A percentile compares a stretch with the other conserved stretches of the same genome.
Evolutionary conservation across 148 eudicot genomes (phyloP).

Genomic region (Camellia japonica): DNA sequence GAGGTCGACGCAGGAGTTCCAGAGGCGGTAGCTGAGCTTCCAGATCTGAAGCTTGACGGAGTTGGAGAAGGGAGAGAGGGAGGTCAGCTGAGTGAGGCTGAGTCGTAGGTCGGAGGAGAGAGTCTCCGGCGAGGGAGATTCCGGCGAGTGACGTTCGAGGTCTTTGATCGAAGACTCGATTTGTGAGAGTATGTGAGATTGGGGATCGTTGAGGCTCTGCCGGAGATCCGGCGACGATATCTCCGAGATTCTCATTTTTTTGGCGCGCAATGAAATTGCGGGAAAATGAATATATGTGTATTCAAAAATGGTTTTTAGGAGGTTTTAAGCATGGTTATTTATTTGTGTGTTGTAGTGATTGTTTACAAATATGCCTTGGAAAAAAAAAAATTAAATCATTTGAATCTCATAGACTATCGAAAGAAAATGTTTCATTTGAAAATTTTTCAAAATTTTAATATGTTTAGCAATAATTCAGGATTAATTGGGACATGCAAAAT

Average conservation of each 20-base stretch:
- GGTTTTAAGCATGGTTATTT: not conserved
- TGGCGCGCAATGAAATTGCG: constrained; percentile 11
- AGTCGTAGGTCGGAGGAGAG: constrained; percentile 46
- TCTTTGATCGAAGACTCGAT: constrained; percentile 51
- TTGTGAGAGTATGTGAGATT: constrained; percentile 33
- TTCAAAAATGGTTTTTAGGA: not conserved
- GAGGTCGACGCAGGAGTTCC: constrained; percentile 85
- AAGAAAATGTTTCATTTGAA: no score
- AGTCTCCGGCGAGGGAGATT: constrained; percentile 34
- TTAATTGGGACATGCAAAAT: no score
- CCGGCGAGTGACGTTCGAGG: constrained; percentile 49
- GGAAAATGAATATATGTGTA: not conserved
- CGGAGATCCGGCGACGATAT: constrained; percentile 65
- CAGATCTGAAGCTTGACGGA: constrained; percentile 71
- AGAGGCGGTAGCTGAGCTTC: constrained; percentile 86
- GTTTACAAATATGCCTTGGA: no score
- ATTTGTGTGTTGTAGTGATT: no score
- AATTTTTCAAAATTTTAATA: no score
- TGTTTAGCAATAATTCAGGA: no score
- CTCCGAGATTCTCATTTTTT: constrained; percentile 69
- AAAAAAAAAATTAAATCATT: no score
- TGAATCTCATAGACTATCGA: no score
- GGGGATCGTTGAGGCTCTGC: constrained; percentile 35
- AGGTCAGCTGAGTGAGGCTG: constrained; percentile 43
- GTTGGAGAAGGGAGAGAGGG: constrained; percentile 52